Evolutionary conservation across 2,329 filamentous ascomycete genomes (phyloP).

Genomic region (Allantophomopsis lycopodina): DNA sequence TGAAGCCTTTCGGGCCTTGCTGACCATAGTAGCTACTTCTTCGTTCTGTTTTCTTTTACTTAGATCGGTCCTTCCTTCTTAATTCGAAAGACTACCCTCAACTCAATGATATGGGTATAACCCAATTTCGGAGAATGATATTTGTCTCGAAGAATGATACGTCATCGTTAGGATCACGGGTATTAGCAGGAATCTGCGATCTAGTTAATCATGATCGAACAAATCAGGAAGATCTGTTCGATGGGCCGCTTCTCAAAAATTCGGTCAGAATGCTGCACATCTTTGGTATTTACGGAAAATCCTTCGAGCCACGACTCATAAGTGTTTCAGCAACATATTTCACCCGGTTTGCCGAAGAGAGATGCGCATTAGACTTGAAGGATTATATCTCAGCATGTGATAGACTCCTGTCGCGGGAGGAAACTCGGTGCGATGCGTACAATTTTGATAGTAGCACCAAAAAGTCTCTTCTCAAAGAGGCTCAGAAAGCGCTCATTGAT

Average conservation of each 20-base stretch:
- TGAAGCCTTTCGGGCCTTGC: not conserved
- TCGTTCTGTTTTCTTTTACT: slow-evolving; percentile 82
- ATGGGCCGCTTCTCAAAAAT: slow-evolving; percentile 54
- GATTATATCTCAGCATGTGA: slow-evolving; percentile 63
- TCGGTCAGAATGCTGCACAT: slow-evolving; percentile 74
- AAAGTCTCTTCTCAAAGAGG: slow-evolving; percentile 56
- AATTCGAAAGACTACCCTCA: slow-evolving; percentile 55
- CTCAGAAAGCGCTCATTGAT: slow-evolving; percentile 61
- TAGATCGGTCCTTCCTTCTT: slow-evolving; percentile 81
- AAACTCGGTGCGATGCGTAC: slow-evolving; percentile 64
- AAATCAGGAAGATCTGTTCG: slow-evolving; percentile 36
- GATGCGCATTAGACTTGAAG: slow-evolving; percentile 49
- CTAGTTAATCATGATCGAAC: slow-evolving; percentile 62
- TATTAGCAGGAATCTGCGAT: slow-evolving; percentile 52
- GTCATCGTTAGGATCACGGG: slow-evolving; percentile 22
- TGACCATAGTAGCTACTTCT: slow-evolving; percentile 46
- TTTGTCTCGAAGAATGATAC: slow-evolving; percentile 19
- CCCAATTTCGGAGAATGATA: slow-evolving; percentile 54
- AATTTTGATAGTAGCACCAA: slow-evolving; percentile 76
- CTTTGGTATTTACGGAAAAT: slow-evolving; percentile 64
- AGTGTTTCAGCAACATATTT: slow-evolving; percentile 55
- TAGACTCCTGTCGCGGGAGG: slow-evolving; percentile 57
- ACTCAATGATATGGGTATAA: slow-evolving; percentile 69
- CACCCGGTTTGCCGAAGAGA: slow-evolving; percentile 51
- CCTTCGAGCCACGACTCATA: slow-evolving; percentile 70